These are phyloP conservation scores for Monosporascus sp. DNA, from an alignment of 2,329 filamentous ascomycete species.

Conservation along the genomic window DNA sequence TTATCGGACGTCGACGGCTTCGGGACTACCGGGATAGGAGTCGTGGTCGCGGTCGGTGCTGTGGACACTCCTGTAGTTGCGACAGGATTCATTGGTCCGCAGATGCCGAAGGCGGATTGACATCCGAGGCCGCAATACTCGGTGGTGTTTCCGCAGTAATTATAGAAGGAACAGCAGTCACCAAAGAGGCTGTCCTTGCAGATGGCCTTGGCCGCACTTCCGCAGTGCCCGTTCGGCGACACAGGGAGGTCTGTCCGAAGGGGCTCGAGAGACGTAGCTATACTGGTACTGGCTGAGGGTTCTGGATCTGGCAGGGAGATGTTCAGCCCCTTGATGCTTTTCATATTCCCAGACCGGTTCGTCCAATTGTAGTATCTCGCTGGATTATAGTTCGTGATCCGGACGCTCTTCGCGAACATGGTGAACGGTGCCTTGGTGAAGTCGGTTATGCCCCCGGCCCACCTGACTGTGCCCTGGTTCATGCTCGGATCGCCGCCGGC, in stretches of 20 bases:
- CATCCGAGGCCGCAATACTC: slow-evolving; percentile 7
- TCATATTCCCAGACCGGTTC: slow-evolving; percentile 9
- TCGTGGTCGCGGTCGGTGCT: not conserved
- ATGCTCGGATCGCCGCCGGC: slow-evolving; percentile 12
- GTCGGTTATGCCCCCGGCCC: slow-evolving; percentile 14
- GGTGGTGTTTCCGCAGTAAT: slow-evolving; percentile 9
- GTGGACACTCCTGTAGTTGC: slow-evolving; percentile 4
- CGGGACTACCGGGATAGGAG: not conserved
- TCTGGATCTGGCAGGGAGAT: slow-evolving; percentile 1
- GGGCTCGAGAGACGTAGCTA: not conserved
- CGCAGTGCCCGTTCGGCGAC: slow-evolving; percentile 7
- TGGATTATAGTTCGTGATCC: slow-evolving; percentile 16
- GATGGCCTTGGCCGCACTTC: not conserved
- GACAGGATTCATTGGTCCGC: slow-evolving; percentile 5
- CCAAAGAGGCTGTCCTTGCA: slow-evolving; percentile 8
- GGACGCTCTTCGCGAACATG: slow-evolving; percentile 12
- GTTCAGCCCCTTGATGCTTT: slow-evolving; percentile 9
- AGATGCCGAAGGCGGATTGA: slow-evolving; percentile 5
- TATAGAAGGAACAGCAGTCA: slow-evolving; percentile 8
- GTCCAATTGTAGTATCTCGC: slow-evolving; percentile 14
- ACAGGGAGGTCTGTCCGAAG: slow-evolving; percentile 6
- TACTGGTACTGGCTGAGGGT: not conserved
- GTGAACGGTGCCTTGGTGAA: slow-evolving; percentile 11
- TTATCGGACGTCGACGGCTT: not conserved
- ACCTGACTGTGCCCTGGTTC: slow-evolving; percentile 9